phyloP scores from a whole-genome alignment of 108 stramenopile species.

The Chaetoceros tenuissimus region DNA sequence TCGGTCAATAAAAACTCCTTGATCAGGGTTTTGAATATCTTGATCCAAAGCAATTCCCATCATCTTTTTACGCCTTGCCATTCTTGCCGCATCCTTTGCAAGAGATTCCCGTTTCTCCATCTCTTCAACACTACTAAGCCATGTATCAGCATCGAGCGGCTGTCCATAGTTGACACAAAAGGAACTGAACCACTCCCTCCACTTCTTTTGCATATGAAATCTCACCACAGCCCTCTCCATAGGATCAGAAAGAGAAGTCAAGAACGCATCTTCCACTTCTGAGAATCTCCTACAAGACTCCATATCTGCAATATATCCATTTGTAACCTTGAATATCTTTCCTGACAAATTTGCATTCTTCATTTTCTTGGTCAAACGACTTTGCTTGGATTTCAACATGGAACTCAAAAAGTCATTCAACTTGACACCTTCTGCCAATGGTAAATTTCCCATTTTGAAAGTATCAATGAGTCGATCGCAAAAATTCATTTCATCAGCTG shows the following conservation, averaged over 20 bases:
- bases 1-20: constrained; percentile 71
- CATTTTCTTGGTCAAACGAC: constrained; percentile 85
- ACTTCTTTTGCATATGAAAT: constrained; percentile 81
- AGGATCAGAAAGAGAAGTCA: constrained; percentile 42
- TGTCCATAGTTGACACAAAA: constrained; percentile 57
- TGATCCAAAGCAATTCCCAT: constrained; percentile 64
- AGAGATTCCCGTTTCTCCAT: constrained; percentile 65
- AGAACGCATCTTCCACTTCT: constrained; percentile 57
- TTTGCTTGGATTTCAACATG: constrained; percentile 83
- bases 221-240: constrained; percentile 66
- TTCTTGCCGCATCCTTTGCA: constrained; percentile 65
- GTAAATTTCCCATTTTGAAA: constrained; percentile 63
- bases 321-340: constrained; percentile 39
- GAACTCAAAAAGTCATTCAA: constrained; percentile 70
- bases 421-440: constrained; percentile 62
- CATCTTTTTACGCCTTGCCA: constrained; percentile 70
- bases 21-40: constrained; percentile 54
- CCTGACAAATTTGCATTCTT: constrained; percentile 77
- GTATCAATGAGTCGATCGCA: constrained; percentile 72
- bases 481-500: constrained; percentile 64
- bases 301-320: constrained; percentile 30
- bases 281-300: constrained; percentile 55
- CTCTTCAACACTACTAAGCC: constrained; percentile 74
- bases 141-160: constrained; percentile 57
- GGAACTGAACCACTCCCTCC: constrained; percentile 66